These are phyloP conservation scores for Tuctoria greenei DNA, from an alignment of 176 grass and related monocot genomes.

Conservation along the genomic window DNA sequence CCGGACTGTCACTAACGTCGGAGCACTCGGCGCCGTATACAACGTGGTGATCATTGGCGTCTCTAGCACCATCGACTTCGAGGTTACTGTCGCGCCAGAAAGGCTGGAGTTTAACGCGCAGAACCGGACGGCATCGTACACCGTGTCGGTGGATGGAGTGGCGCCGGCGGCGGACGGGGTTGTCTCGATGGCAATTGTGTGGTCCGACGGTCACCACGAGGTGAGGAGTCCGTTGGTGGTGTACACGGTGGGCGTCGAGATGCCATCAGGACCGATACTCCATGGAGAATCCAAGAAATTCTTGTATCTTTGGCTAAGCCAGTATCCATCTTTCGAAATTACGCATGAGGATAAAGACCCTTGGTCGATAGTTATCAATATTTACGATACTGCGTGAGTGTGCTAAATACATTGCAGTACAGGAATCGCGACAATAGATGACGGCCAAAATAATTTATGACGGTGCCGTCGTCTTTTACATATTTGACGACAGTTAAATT, in stretches of 20 bases:
- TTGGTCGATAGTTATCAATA: too few relatives aligned
- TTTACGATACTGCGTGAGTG: too few relatives aligned
- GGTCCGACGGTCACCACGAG: slow-evolving; percentile 19
- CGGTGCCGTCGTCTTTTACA: too few relatives aligned
- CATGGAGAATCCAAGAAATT: too few relatives aligned
- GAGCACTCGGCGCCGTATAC: slow-evolving; percentile 16
- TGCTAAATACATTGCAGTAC: too few relatives aligned
- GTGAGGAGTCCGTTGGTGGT: slow-evolving; percentile 36
- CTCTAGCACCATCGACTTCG: neutral
- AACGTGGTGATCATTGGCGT: neutral
- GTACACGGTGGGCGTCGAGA: slow-evolving; percentile 2
- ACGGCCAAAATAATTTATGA: too few relatives aligned
- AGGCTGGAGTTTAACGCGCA: slow-evolving; percentile 22
- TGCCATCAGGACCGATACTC: neutral
- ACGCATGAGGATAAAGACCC: too few relatives aligned
- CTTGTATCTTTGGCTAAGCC: too few relatives aligned
- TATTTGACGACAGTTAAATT: too few relatives aligned
- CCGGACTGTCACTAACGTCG: slow-evolving; percentile 53
- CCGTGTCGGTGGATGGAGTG: slow-evolving; percentile 20
- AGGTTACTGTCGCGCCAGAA: slow-evolving; percentile 8
- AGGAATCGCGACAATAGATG: too few relatives aligned
- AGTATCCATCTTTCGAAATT: too few relatives aligned
- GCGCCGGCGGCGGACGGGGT: neutral
- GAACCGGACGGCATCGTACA: slow-evolving; percentile 8
- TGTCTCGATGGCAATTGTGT: slow-evolving; percentile 29